These are phyloP conservation scores for Candida glucosophila DNA, from an alignment of 1,139 yeast genomes.

Conservation along the genomic window DNA sequence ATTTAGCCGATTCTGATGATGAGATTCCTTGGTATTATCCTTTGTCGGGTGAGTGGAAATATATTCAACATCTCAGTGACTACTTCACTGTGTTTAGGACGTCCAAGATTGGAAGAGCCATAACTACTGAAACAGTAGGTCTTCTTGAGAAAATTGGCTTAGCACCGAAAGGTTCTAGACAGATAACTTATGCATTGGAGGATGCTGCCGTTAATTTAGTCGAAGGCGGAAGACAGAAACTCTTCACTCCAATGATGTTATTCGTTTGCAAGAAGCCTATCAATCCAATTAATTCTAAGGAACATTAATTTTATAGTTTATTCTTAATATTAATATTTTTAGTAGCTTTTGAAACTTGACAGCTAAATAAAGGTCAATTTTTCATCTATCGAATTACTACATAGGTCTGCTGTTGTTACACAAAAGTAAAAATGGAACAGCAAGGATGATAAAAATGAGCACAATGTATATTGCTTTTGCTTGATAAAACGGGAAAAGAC, in stretches of 20 bases:
- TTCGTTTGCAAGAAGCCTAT: slow-evolving; percentile 77
- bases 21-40: slow-evolving; percentile 98
- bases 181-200: slow-evolving; percentile 88
- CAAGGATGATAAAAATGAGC: too few relatives aligned
- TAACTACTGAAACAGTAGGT: slow-evolving; percentile 78
- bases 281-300: slow-evolving; percentile 8
- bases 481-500: too few relatives aligned
- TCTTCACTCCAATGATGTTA: slow-evolving; percentile 96
- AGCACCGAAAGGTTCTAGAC: slow-evolving; percentile 89
- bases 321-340: too few relatives aligned
- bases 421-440: too few relatives aligned
- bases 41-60: slow-evolving; percentile 86
- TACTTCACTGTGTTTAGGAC: slow-evolving; percentile 84
- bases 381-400: too few relatives aligned
- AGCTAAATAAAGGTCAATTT: too few relatives aligned
- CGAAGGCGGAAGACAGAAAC: slow-evolving; percentile 80
- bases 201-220: slow-evolving; percentile 96
- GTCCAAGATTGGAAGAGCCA: slow-evolving; percentile 71
- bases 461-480: too few relatives aligned
- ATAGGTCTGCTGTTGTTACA: too few relatives aligned
- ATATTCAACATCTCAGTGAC: slow-evolving; percentile 73
- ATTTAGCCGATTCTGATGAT: slow-evolving; percentile 76
- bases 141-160: slow-evolving; percentile 73
- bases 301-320: too few relatives aligned
- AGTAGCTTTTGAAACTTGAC: too few relatives aligned